These are phyloP conservation scores for Gynochthodes officinalis DNA, from an alignment of 257 asterid species.

Conservation along the genomic window DNA sequence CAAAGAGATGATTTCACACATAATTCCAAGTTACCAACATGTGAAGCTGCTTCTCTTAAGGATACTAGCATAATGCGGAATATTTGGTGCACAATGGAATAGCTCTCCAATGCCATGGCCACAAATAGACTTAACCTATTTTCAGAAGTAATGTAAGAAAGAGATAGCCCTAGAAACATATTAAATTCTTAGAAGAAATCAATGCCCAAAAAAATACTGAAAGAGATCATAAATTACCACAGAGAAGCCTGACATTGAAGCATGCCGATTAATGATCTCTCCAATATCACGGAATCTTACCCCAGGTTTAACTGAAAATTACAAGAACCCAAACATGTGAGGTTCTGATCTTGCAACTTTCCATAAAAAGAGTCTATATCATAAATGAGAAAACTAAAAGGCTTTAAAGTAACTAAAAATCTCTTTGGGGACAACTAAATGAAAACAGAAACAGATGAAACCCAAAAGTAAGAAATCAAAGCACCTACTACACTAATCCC, in stretches of 20 bases:
- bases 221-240: slow-evolving; percentile 49
- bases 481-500: background rate
- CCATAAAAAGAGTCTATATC: too few species aligned
- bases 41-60: slow-evolving; percentile 25
- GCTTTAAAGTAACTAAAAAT: background rate
- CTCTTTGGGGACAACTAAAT: background rate
- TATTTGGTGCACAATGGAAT: slow-evolving; percentile 96
- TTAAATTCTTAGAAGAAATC: background rate
- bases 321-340: too few species aligned
- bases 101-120: slow-evolving; percentile 99
- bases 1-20: background rate
- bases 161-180: background rate
- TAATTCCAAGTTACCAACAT: background rate
- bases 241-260: slow-evolving; percentile 87
- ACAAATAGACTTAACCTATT: slow-evolving; percentile 75
- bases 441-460: background rate
- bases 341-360: too few species aligned
- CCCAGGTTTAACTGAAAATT: slow-evolving; percentile 81
- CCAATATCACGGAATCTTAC: slow-evolving; percentile 92
- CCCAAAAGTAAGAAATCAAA: background rate
- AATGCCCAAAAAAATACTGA: background rate
- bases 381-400: background rate
- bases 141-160: slow-evolving; percentile 2
- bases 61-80: slow-evolving; percentile 99
- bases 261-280: slow-evolving; percentile 83